Conservation (phyloP, 2,329 filamentous ascomycete species). For the Tympanopsis confertula region DNA sequence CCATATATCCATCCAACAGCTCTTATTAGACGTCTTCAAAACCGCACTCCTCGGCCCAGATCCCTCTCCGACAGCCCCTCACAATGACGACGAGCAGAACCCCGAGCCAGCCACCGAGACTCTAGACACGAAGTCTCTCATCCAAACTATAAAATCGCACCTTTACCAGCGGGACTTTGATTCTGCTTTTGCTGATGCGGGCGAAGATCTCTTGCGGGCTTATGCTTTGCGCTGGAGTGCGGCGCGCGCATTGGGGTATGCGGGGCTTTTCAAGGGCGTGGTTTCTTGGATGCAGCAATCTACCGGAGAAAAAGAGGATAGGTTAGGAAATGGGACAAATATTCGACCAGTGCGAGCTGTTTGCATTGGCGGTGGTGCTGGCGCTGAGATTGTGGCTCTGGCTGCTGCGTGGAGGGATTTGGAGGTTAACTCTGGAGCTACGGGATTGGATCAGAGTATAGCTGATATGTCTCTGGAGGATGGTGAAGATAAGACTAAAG, state of each 20-base stretch:
- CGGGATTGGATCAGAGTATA: not conserved
- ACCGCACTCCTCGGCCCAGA: conserved; percentile 24
- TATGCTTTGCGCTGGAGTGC: conserved; percentile 55
- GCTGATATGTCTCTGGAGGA: not conserved
- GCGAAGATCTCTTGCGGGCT: conserved; percentile 38
- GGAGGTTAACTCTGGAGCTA: conserved; percentile 5
- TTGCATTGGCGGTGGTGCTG: conserved; percentile 51
- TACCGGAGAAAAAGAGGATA: conserved; percentile 5
- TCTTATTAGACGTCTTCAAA: conserved; percentile 43
- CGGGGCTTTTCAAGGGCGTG: conserved; percentile 32
- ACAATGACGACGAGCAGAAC: not conserved
- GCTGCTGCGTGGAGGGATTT: conserved; percentile 32
- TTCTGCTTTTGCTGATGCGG: conserved; percentile 39
- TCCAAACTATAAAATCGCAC: conserved; percentile 50
- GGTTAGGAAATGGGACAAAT: conserved; percentile 3
- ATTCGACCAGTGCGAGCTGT: conserved; percentile 21
- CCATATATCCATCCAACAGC: conserved; percentile 38
- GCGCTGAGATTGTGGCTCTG: conserved; percentile 48
- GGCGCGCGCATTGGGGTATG: conserved; percentile 44
- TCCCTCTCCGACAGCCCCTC: conserved; percentile 1
- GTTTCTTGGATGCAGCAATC: conserved; percentile 3
- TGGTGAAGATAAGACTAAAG: not conserved
- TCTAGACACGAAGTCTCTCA: conserved; percentile 26
- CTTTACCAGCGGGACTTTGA: conserved; percentile 49
- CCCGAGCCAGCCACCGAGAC: not conserved